Evolutionary conservation across 1,284 basidiomycete species (phyloP).

Genomic region (Amylostereum areolatum): DNA sequence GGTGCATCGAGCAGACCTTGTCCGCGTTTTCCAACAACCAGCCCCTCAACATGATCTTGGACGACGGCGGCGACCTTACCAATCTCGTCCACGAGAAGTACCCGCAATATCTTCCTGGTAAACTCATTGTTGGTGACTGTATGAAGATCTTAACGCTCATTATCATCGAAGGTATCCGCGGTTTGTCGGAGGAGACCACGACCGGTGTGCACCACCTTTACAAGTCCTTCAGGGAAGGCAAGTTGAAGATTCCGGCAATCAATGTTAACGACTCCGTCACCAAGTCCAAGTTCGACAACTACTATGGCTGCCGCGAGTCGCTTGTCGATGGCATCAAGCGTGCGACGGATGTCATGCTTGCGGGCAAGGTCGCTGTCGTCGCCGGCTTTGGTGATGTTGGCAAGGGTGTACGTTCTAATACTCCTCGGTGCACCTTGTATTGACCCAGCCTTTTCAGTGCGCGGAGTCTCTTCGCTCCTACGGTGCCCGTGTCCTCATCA

Average conservation of each 20-base stretch:
- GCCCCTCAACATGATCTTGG: constrained; percentile 97
- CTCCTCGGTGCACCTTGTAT: constrained; percentile 4
- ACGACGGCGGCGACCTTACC: constrained; percentile 98
- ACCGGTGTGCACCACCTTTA: constrained; percentile 99
- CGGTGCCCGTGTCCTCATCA: constrained; percentile 93
- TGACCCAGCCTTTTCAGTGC: constrained; percentile 53
- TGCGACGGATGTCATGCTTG: constrained; percentile 99
- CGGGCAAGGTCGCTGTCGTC: constrained; percentile 98
- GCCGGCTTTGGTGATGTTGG: constrained; percentile 99
- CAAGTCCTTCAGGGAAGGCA: constrained; percentile 94
- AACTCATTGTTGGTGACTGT: constrained; percentile 13
- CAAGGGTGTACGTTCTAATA: constrained; percentile 75
- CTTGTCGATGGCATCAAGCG: constrained; percentile 99
- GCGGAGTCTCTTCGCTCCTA: constrained; percentile 97
- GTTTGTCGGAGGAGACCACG: constrained; percentile 98
- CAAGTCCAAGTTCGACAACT: constrained; percentile 98
- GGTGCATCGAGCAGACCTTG: constrained; percentile 98
- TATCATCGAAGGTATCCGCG: constrained; percentile 64
- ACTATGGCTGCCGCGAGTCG: constrained; percentile 98
- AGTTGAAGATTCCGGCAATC: constrained; percentile 97
- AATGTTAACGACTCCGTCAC: constrained; percentile 99
- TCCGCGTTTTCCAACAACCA: constrained; percentile 76
- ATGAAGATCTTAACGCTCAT: background rate
- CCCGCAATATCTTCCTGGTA: constrained; percentile 80
- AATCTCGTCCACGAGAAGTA: constrained; percentile 94